These are phyloP conservation scores for Chrysoporthe cubensis DNA, from an alignment of 2,329 filamentous ascomycete species.

Conservation along the genomic window DNA sequence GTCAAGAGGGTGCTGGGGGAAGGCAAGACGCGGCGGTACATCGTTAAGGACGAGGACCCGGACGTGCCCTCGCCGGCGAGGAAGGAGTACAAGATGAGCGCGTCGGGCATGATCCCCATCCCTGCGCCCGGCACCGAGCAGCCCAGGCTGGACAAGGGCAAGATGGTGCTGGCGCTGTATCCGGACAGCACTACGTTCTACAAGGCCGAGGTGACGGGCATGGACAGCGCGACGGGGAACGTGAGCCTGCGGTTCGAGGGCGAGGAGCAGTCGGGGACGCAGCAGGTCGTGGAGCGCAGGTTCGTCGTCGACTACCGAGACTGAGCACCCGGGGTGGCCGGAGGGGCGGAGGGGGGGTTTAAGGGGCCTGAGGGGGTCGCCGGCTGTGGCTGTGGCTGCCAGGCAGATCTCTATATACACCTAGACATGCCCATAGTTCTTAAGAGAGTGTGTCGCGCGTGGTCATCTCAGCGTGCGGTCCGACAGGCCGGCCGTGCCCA, in stretches of 20 bases:
- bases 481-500: too few species aligned
- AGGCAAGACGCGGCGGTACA: conserved; percentile 77
- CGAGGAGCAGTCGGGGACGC: conserved; percentile 73
- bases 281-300: conserved; percentile 75
- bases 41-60: conserved; percentile 79
- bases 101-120: conserved; percentile 77
- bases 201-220: conserved; percentile 78
- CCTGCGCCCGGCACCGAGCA: conserved; percentile 60
- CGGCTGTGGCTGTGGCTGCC: too few species aligned
- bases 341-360: neutral
- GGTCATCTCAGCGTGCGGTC: too few species aligned
- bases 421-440: too few species aligned
- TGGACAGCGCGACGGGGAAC: conserved; percentile 54
- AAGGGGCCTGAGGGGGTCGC: too few species aligned
- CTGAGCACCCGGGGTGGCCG: conserved; percentile 22
- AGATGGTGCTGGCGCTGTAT: conserved; percentile 77
- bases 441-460: too few species aligned
- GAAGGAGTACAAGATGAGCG: conserved; percentile 71
- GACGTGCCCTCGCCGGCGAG: conserved; percentile 66
- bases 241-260: conserved; percentile 78
- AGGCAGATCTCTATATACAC: too few species aligned
- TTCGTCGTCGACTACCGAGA: conserved; percentile 74
- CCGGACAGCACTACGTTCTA: conserved; percentile 87
- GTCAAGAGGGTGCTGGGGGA: conserved; percentile 77
- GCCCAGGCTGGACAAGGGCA: conserved; percentile 66